Conservation (phyloP, 495 filamentous ascomycete species). For the Talaromyces trachyspermus region DNA sequence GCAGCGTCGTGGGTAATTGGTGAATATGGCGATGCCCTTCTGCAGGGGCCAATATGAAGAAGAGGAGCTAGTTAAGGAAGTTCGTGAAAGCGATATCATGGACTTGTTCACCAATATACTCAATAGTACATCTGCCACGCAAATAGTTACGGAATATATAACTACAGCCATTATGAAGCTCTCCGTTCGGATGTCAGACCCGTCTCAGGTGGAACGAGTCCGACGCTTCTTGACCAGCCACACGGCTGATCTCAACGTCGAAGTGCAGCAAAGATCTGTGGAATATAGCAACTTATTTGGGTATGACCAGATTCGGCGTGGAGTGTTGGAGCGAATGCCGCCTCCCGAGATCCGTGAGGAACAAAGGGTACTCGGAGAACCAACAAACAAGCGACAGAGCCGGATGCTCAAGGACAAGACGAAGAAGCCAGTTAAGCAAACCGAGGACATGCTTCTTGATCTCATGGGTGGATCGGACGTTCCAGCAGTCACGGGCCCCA, state of each 20-base stretch:
- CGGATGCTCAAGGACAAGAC: conserved; percentile 63
- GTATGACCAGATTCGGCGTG: conserved; percentile 77
- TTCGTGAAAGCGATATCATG: conserved; percentile 83
- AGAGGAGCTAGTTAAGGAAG: conserved; percentile 83
- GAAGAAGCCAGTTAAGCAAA: conserved; percentile 65
- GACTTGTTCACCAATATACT: conserved; percentile 87
- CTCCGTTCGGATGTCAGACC: conserved; percentile 76
- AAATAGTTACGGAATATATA: conserved; percentile 89
- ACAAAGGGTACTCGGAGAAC: conserved; percentile 81
- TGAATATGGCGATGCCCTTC: conserved; percentile 85
- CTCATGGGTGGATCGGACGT: conserved; percentile 79
- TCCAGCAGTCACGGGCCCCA: conserved; percentile 35
- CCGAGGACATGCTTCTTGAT: conserved; percentile 85
- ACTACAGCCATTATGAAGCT: conserved; percentile 93
- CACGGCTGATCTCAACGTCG: conserved; percentile 79
- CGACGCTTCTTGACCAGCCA: conserved; percentile 67
- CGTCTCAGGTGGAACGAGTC: conserved; percentile 76
- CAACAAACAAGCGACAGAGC: conserved; percentile 69
- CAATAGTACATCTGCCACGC: conserved; percentile 84
- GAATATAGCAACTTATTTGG: conserved; percentile 92
- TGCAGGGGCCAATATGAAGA: conserved; percentile 87
- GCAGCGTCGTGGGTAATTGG: conserved; percentile 98
- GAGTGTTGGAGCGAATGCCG: conserved; percentile 95
- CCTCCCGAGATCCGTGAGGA: conserved; percentile 93
- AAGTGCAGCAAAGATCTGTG: conserved; percentile 90